Evolutionary conservation across 306 rosid genomes (phyloP), one percentile per base, ranked within the genome.

Genomic region (Benincasa hispida): DNA sequence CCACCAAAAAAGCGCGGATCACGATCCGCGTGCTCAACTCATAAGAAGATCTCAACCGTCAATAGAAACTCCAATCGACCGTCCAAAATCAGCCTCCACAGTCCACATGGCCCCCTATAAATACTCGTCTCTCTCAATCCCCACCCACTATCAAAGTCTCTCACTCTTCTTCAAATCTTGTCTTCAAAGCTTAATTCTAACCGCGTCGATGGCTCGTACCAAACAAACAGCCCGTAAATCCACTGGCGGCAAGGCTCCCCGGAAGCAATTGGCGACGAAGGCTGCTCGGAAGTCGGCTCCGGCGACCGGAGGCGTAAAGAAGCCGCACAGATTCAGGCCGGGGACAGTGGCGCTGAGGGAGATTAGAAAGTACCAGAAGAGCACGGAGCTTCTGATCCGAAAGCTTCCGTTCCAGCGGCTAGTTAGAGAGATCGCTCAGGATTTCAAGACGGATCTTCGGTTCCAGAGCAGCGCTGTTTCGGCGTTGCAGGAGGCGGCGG

Each of bases 391-490:
- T 68, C 35, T 68, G n/a, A 68, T 68, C 34, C 55, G 74, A 0
- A 68, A 68, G 55, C 74, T 68, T 42, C 74, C 74, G 21, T 68
- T 68, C 11, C 74, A 68, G 54, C 32, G 74, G 55, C 74, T 68
- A 2, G 74, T 68, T 0, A 68, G 74, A 3, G 74, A 68, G n/a
- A 68, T 68, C 54, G 74, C 74, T 22, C 74, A 68, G 55, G 74
- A 68, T 17, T 68, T 68, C 55, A 68, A 68, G 74, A 68, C 74
- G 7, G 74, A 68, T 68, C 74, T 68, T 5, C 74, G 74, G 3
- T 68, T 68, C 74, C 74, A 68, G n/a, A 68, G 74, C 54, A 42
- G 74, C 55, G 74, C 74, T 5, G 74, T 68, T 1, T 4, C 74
- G 55, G 74, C 74, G 0, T 0, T 68, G 74, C 74, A 68, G 34